These are phyloP conservation scores for Cordyceps pruinosa DNA, from an alignment of 2,329 filamentous ascomycete species.

Conservation along the genomic window DNA sequence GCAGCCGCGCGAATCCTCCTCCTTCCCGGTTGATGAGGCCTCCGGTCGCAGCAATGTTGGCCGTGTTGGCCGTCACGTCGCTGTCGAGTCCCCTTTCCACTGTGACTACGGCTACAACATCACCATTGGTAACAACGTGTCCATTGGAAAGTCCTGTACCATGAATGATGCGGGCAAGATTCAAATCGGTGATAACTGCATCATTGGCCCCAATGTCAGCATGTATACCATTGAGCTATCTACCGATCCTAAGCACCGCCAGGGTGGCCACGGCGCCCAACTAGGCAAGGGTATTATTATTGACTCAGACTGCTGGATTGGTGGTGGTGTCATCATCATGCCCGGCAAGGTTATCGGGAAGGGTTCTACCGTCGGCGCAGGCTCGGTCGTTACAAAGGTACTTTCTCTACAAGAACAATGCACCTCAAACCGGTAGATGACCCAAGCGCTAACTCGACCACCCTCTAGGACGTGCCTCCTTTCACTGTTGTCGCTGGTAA, in stretches of 20 bases:
- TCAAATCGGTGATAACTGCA: conserved; percentile 68
- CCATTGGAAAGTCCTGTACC: conserved; percentile 75
- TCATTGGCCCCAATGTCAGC: conserved; percentile 78
- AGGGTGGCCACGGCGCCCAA: conserved; percentile 66
- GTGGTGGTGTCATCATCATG: conserved; percentile 68
- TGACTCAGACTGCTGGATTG: conserved; percentile 80
- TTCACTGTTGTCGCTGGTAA: conserved; percentile 67
- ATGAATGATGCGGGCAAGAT: conserved; percentile 84
- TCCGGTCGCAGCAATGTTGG: conserved; percentile 49
- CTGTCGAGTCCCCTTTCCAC: conserved; percentile 80
- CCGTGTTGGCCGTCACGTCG: conserved; percentile 64
- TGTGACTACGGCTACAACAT: conserved; percentile 98
- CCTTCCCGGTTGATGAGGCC: conserved; percentile 48
- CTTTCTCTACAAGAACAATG: conserved; percentile 10
- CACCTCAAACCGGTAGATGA: neutral
- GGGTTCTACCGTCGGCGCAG: conserved; percentile 73
- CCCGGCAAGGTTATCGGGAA: conserved; percentile 74
- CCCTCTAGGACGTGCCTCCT: conserved; percentile 52
- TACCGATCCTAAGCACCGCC: conserved; percentile 64
- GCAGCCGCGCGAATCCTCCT: conserved; percentile 51
- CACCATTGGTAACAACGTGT: conserved; percentile 74
- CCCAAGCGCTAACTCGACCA: conserved; percentile 12
- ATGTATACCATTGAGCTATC: conserved; percentile 71
- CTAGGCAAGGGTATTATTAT: conserved; percentile 67
- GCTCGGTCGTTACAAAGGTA: conserved; percentile 76